Evolutionary conservation across 2,329 filamentous ascomycete species (phyloP).

Genomic region (Hypoxylon sp.): DNA sequence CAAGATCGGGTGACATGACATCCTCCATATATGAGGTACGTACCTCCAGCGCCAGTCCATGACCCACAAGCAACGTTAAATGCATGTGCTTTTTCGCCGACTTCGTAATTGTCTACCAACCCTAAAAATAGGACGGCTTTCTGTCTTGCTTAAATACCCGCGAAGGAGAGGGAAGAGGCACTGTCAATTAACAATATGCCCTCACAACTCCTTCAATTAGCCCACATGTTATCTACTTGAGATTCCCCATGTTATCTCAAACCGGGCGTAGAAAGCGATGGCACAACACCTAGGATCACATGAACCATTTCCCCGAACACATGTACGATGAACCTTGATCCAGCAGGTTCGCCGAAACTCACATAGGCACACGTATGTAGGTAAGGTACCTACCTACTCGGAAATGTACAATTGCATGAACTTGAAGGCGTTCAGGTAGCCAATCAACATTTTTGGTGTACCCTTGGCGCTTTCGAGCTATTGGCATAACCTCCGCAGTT

Average conservation of each 20-base stretch:
- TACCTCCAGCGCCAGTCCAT: constrained; percentile 8
- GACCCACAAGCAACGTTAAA: constrained; percentile 19
- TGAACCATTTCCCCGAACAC: background rate
- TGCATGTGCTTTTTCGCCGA: constrained; percentile 6
- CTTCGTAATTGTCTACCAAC: background rate
- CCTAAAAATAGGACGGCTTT: constrained; percentile 37
- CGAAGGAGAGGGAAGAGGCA: background rate
- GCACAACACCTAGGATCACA: background rate
- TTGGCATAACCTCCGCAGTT: background rate
- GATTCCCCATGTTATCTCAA: background rate
- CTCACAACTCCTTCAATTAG: background rate
- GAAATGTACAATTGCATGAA: background rate
- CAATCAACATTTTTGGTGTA: background rate
- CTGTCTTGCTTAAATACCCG: constrained; percentile 24
- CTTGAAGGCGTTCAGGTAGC: background rate
- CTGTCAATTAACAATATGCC: background rate
- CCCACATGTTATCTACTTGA: background rate
- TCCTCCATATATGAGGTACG: constrained; percentile 2
- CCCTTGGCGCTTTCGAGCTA: background rate
- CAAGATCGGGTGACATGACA: constrained; percentile 28
- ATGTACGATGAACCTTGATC: constrained; percentile 14
- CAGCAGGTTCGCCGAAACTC: constrained; percentile 16
- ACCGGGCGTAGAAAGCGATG: background rate
- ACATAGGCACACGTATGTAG: constrained; percentile 15
- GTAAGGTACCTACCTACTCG: background rate